Conservation (phyloP, 208 protist genomes). For the Leishmania tarentolae region DNA sequence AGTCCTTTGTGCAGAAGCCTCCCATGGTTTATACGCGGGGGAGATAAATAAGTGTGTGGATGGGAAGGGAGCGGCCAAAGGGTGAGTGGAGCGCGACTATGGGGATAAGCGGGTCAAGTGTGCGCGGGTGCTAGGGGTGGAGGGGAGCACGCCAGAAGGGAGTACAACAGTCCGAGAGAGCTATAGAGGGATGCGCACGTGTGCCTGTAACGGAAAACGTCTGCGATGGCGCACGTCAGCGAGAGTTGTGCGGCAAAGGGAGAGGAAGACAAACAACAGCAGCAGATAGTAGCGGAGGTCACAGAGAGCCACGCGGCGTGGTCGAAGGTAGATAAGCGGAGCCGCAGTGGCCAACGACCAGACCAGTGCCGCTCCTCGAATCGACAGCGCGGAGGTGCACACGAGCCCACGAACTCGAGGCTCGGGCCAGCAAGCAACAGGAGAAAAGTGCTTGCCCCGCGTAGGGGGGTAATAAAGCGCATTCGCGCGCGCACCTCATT, state of each 20-base stretch:
- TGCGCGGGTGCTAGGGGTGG: neutral
- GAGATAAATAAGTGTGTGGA: neutral
- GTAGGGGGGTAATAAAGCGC: too few species aligned
- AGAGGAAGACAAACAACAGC: neutral
- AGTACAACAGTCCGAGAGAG: neutral
- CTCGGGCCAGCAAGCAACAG: neutral
- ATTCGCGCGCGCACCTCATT: neutral
- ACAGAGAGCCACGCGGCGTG: neutral
- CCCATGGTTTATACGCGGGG: slow-evolving; percentile 5
- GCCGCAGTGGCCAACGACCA: neutral
- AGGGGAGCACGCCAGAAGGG: neutral
- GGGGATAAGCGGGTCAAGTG: neutral
- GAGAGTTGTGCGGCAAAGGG: neutral
- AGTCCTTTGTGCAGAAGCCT: neutral
- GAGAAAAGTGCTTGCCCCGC: neutral
- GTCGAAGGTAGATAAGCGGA: neutral
- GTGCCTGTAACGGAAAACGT: neutral
- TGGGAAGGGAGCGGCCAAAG: neutral
- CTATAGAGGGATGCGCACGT: neutral
- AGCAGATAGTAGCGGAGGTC: neutral
- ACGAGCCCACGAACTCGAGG: neutral
- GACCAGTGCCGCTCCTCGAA: neutral
- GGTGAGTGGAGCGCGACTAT: neutral
- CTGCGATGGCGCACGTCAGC: neutral
- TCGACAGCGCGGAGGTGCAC: neutral